These are phyloP conservation scores for Cicer arietinum DNA, from an alignment of 306 rosid genomes.

Conservation along the genomic window DNA sequence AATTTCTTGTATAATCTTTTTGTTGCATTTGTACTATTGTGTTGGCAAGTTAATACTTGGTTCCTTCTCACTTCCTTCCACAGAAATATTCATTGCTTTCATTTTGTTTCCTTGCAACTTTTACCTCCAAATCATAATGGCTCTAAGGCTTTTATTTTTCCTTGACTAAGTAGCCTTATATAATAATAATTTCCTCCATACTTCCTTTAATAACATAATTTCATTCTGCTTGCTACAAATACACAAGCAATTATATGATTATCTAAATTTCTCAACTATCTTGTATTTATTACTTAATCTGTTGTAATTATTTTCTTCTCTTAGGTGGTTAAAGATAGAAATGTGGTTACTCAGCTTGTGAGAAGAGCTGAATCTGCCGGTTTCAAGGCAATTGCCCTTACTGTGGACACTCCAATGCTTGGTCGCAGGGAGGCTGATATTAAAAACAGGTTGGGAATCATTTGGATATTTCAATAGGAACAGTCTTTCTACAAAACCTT, in stretches of 20 bases:
- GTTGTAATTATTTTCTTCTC: constrained; percentile 12
- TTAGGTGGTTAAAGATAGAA: constrained; percentile 82
- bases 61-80: constrained; percentile 22
- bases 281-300: constrained; percentile 28
- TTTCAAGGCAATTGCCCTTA: constrained; percentile 94
- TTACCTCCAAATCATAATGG: neutral
- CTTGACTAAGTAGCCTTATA: constrained; percentile 13
- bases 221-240: constrained; percentile 30
- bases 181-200: constrained; percentile 9
- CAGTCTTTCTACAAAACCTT: neutral
- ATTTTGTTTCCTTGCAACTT: constrained; percentile 3
- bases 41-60: constrained; percentile 15
- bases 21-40: constrained; percentile 3
- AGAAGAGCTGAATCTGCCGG: constrained; percentile 98
- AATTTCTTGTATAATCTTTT: neutral
- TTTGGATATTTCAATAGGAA: constrained; percentile 20
- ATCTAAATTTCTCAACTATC: constrained; percentile 9
- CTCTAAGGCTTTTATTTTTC: constrained; percentile 24
- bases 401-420: constrained; percentile 92
- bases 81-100: neutral
- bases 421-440: constrained; percentile 98
- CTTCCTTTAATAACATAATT: neutral
- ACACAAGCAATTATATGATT: neutral
- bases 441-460: constrained; percentile 75
- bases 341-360: constrained; percentile 83